phyloP scores from a whole-genome alignment of 2,329 filamentous ascomycete species.

The Sporothrix pallida region DNA sequence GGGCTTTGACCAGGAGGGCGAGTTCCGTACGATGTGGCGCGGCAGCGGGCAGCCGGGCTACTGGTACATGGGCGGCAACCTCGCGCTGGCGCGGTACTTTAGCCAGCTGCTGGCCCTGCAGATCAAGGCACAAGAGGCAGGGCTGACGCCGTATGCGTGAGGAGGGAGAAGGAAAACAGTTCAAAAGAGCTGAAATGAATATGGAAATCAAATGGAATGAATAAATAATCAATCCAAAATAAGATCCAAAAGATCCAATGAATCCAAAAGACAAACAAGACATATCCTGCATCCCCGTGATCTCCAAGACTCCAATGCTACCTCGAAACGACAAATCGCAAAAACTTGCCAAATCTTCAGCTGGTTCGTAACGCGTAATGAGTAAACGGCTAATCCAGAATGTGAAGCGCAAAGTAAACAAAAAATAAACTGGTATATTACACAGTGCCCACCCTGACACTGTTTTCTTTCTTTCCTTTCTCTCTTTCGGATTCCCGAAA shows the following conservation, averaged over 20 bases:
- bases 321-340: background rate
- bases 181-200: background rate
- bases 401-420: background rate
- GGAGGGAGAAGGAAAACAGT: background rate
- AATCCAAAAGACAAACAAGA: background rate
- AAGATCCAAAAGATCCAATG: background rate
- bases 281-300: background rate
- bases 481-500: too few species aligned
- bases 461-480: background rate
- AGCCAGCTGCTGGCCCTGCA: conserved; percentile 60
- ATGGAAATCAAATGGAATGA: background rate
- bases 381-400: background rate
- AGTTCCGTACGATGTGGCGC: conserved; percentile 64
- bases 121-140: conserved; percentile 51
- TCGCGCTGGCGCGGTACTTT: conserved; percentile 66
- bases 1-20: conserved; percentile 63
- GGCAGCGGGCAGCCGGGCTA: conserved; percentile 66
- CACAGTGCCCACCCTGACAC: background rate
- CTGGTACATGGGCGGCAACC: conserved; percentile 70
- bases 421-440: conserved; percentile 17
- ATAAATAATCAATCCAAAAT: background rate
- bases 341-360: background rate
- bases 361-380: background rate
- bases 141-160: conserved; percentile 33
- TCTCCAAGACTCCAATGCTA: background rate